phyloP scores from a whole-genome alignment of 2,329 filamentous ascomycete species.

The Bimuria novae-zelandiae region DNA sequence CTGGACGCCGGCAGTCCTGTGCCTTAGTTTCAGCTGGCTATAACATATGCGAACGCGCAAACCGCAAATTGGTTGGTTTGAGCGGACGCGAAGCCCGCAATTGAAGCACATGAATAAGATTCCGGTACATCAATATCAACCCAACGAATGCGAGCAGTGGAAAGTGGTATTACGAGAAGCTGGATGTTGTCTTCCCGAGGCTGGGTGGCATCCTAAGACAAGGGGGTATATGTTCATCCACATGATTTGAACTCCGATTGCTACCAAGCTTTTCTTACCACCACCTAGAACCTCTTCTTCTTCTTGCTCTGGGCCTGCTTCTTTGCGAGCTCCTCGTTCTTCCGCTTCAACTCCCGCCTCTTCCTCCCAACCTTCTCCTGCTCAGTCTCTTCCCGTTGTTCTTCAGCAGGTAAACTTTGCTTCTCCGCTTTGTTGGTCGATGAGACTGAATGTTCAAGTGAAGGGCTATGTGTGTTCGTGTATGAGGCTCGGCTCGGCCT shows the following conservation, averaged over 20 bases:
- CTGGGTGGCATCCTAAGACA: neutral
- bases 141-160: no score
- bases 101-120: no score
- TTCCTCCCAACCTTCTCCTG: slow-evolving; percentile 60
- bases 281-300: slow-evolving; percentile 39
- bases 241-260: neutral
- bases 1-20: no score
- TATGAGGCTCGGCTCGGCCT: slow-evolving; percentile 10
- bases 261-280: neutral
- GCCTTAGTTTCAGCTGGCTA: no score
- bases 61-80: neutral
- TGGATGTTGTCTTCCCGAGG: neutral
- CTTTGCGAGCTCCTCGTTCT: slow-evolving; percentile 57
- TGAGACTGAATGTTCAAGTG: slow-evolving; percentile 17
- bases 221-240: neutral
- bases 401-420: slow-evolving; percentile 16
- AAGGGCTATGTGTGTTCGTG: slow-evolving; percentile 14
- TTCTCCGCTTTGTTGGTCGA: slow-evolving; percentile 3
- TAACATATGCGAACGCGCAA: neutral
- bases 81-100: no score
- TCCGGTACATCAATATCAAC: no score
- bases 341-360: slow-evolving; percentile 61
- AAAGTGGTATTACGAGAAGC: neutral
- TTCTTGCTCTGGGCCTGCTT: slow-evolving; percentile 51
- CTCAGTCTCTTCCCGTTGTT: slow-evolving; percentile 45